Conservation (phyloP, 345 rosid genomes). For the Murraya koenigii region DNA sequence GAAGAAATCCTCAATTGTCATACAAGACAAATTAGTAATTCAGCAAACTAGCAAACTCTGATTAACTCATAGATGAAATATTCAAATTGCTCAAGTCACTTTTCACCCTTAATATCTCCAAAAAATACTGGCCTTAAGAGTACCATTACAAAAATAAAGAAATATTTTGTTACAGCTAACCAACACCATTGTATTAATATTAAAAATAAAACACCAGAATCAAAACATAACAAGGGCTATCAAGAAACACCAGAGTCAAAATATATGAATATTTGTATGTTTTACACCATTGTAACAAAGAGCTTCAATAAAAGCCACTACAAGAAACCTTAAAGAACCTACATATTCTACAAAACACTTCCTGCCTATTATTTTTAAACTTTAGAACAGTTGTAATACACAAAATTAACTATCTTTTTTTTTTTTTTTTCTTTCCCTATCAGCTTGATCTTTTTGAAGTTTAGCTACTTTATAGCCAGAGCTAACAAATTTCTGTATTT, state of each 20-base stretch:
- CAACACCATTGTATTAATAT: background rate
- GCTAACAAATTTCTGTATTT: background rate
- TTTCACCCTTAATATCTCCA: background rate
- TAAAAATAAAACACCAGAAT: background rate
- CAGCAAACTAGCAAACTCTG: background rate
- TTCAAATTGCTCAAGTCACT: background rate
- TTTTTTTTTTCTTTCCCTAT: no score
- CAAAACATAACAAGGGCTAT: background rate
- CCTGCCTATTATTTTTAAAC: background rate
- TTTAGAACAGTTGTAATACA: background rate
- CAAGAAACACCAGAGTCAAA: background rate
- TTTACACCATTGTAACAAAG: background rate
- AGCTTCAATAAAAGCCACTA: background rate
- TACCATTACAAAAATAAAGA: background rate
- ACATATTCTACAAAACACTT: background rate
- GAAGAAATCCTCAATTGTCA: background rate
- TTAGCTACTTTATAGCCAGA: background rate
- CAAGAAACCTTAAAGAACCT: background rate
- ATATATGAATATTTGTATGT: background rate
- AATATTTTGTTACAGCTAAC: background rate
- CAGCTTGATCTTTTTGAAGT: background rate
- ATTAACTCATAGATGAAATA: background rate
- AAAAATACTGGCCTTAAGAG: background rate
- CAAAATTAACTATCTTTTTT: background rate
- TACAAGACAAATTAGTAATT: background rate